These are phyloP conservation scores for Ceratocystis harringtonii DNA, from an alignment of 2,329 filamentous ascomycete species.

Conservation along the genomic window DNA sequence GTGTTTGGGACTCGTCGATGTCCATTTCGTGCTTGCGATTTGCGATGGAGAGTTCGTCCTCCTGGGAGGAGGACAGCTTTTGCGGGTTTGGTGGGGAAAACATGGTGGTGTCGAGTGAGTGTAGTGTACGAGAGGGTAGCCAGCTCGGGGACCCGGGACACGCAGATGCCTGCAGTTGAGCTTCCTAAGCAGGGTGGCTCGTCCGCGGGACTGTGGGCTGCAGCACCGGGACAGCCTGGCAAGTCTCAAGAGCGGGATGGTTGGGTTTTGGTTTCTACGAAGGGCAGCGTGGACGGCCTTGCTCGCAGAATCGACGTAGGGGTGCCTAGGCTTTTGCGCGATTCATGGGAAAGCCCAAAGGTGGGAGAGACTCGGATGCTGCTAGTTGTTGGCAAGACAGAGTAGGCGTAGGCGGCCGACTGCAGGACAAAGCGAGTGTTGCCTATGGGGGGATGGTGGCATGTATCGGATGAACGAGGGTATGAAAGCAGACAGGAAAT, in stretches of 20 bases:
- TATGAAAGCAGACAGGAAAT: neutral
- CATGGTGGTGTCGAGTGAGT: neutral
- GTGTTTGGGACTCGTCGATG: neutral
- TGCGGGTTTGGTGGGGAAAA: constrained; percentile 8
- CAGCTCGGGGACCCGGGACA: neutral
- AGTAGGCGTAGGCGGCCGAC: neutral
- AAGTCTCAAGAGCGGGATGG: neutral
- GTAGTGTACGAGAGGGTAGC: neutral
- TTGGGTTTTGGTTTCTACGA: neutral
- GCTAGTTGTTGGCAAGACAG: neutral
- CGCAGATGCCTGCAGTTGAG: neutral
- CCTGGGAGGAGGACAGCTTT: constrained; percentile 16
- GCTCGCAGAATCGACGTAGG: neutral
- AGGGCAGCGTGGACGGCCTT: neutral
- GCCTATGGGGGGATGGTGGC: neutral
- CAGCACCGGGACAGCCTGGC: neutral
- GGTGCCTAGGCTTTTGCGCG: neutral
- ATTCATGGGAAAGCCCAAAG: neutral
- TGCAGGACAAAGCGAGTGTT: neutral
- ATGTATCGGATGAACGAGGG: neutral
- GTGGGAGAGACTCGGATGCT: neutral
- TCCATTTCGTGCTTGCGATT: constrained; percentile 13
- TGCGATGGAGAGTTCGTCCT: constrained; percentile 14
- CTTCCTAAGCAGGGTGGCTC: no score
- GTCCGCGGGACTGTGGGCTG: neutral